Base-by-base conservation (phyloP, 2,329 filamentous ascomycete species). In the Sphaerulina populicola region DNA sequence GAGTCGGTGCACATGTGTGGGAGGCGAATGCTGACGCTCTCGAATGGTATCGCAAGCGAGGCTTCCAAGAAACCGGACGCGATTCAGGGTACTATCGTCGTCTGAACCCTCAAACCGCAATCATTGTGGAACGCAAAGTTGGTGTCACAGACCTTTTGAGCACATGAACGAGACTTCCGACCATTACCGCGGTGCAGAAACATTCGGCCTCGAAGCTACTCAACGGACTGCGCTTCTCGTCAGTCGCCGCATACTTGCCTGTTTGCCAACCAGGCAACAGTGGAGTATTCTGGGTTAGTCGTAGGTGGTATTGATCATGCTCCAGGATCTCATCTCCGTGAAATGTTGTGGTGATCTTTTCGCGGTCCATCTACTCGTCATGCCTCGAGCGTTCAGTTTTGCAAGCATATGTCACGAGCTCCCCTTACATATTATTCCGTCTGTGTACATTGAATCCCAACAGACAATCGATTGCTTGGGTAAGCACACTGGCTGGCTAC, bases 1-100 rank as follows among this genome's bases (percentile, higher is more conserved):
- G 68, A 11, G 73, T 83, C 15, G 79, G 77, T 2, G 81, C 81
- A 9, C 81, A 84, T 64, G 80, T 83, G 0, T 83, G 82, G 73
- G 79, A 81, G 57, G 75, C 74, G 18, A 83, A 83, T 50, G 70
- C 74, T 14, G 79, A 81, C 44, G 81, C 73, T 0, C 59, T 81
- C 56, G 71, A 73, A 43, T 84, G 81, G 81, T 84, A 84, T 67
- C 62, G 65, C 40, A 75, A 76, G 55, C 71, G 79, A 4, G 78
- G 77, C 0, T 84, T 84, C 54, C 69, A 69, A 54, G 71, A 77
- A 37, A 68, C 75, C 14, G 71, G 69, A 2, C 67, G 73, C 46
- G 73, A 81, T 39, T 71, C 77, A 44, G 73, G 69, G 2, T 84
- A 83, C 62, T 84, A 83, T 65, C 71, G 77, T 31, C 74, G 76